A percentile compares a stretch with the other conserved stretches of the same genome.
Conservation (phyloP, 106 monocot species). For the Platanthera guangdongensis region DNA sequence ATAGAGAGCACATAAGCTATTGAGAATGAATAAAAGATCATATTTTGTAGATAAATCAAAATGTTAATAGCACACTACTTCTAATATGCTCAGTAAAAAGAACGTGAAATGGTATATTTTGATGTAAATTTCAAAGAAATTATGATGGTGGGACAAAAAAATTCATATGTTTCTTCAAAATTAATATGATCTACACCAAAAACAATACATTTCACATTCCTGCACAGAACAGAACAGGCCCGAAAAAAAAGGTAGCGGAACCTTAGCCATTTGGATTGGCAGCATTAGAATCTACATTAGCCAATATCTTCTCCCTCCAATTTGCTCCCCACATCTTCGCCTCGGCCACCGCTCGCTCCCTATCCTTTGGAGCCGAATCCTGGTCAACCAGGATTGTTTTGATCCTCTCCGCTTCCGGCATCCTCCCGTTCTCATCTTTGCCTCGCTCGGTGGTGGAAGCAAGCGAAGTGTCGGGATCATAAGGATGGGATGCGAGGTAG, state of each 20-base stretch:
- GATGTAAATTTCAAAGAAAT: no score
- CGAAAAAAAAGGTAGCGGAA: background rate
- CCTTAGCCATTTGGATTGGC: background rate
- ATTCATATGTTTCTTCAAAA: no score
- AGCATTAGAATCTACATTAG: background rate
- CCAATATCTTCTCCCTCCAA: conserved; percentile 41
- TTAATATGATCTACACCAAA: no score
- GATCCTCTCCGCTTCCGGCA: conserved; percentile 8
- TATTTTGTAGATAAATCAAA: no score
- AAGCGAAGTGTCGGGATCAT: conserved; percentile 30
- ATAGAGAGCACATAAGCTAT: no score
- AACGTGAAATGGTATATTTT: no score
- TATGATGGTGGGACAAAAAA: no score
- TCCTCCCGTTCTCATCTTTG: background rate
- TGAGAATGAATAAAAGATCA: no score
- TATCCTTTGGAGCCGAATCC: conserved; percentile 7
- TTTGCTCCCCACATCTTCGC: conserved; percentile 74
- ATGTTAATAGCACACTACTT: no score
- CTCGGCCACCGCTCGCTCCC: conserved; percentile 61
- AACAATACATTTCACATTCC: no score
- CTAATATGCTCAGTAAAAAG: no score
- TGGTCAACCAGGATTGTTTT: conserved; percentile 3
- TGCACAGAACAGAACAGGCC: no score
- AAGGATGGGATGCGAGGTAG: conserved; percentile 57
- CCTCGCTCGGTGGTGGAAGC: background rate